Base-by-base conservation (phyloP, 371 early-diverging fungal species). In the Amoeboaphelidium protococcarum region DNA sequence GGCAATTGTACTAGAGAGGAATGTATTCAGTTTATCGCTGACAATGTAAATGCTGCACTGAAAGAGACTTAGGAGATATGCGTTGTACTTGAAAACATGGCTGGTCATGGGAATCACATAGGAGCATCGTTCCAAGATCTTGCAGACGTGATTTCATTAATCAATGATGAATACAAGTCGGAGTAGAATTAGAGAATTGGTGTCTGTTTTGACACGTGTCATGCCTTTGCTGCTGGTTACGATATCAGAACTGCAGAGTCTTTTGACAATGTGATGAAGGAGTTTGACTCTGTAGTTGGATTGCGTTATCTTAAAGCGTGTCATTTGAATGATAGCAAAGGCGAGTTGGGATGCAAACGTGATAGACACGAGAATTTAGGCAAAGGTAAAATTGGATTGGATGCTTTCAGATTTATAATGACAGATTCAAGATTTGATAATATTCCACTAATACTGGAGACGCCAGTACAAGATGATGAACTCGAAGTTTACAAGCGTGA, bases 131-230 rank as follows among this genome's bases (percentile, higher is more conserved):
- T 74, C 56, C 60, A 68, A 46, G 67, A 76, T 10, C 41, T 78
- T 27, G 48, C 52, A 23, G 47, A 57, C 2, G 69, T 78, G 13
- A 71, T 76, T 46, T 59, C n/a, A n/a, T n/a, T n/a, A n/a, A n/a
- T n/a, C n/a, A n/a, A n/a, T n/a, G n/a, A n/a, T n/a, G n/a, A n/a
- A n/a, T n/a, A 53, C 13, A 46, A 48, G 16, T 63, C 76, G 21
- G 51, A 61, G 40, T 55, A 73, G 52, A 74, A 73, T 50, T 21
- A 46, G 13, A 57, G 75, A 23, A 61, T 78, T 20, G 78, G 75
- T 3, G 67, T 78, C 0, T 73, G 74, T 52, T 51, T 78, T 21
- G 78, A 78, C 51, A 76, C 78, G 3, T 73, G 73, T 49, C 78
- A 77, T 53, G 49, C 68, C 25, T 76, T 72, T 64, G 76, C 68